phyloP scores from a whole-genome alignment of 1,284 basidiomycete species.

The Acaromyces ingoldii region DNA sequence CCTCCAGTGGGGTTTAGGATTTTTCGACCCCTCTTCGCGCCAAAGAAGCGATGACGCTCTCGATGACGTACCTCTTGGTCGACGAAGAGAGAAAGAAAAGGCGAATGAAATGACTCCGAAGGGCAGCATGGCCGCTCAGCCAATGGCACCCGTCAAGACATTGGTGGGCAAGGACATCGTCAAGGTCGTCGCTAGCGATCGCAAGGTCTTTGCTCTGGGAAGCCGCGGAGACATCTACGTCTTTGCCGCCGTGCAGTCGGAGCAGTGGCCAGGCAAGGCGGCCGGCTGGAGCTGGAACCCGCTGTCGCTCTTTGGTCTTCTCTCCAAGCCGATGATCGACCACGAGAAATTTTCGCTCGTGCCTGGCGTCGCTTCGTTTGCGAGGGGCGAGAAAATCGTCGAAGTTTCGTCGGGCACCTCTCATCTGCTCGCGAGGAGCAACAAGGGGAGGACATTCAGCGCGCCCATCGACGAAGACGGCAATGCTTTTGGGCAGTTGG shows the following conservation, averaged over 20 bases:
- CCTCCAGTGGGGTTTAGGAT: slow-evolving; percentile 49
- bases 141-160: slow-evolving; percentile 33
- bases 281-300: slow-evolving; percentile 28
- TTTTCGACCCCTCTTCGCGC: slow-evolving; percentile 36
- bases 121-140: slow-evolving; percentile 15
- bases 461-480: slow-evolving; percentile 71
- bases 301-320: slow-evolving; percentile 27
- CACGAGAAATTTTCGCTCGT: slow-evolving; percentile 25
- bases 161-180: slow-evolving; percentile 44
- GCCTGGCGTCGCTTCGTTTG: slow-evolving; percentile 17
- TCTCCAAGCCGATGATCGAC: slow-evolving; percentile 23
- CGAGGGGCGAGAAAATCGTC: slow-evolving; percentile 26
- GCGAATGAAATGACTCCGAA: slow-evolving; percentile 27
- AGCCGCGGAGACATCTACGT: slow-evolving; percentile 45
- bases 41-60: slow-evolving; percentile 7
- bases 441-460: slow-evolving; percentile 71
- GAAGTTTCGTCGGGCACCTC: slow-evolving; percentile 59
- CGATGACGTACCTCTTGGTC: slow-evolving; percentile 33
- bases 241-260: slow-evolving; percentile 28
- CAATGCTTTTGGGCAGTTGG: slow-evolving; percentile 83
- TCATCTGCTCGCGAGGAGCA: slow-evolving; percentile 81
- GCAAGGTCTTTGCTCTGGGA: slow-evolving; percentile 42
- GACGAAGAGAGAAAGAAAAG: slow-evolving; percentile 21
- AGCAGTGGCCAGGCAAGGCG: slow-evolving; percentile 21
- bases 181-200: slow-evolving; percentile 38